Evolutionary conservation across 2,329 filamentous ascomycete genomes (phyloP).

Genomic region (Pseudogymnoascus verrucosus): DNA sequence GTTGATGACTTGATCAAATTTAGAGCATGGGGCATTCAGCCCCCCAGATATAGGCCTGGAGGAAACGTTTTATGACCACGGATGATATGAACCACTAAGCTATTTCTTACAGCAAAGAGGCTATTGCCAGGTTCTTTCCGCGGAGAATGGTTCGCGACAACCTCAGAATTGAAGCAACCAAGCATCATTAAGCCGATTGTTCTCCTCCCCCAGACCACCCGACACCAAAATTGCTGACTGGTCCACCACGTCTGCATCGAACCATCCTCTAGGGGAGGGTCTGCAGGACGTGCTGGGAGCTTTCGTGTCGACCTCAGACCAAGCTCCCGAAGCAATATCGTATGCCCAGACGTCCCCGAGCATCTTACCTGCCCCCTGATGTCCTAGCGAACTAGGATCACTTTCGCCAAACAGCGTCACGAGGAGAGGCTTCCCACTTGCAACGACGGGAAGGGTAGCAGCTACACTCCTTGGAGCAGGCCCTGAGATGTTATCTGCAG

Average conservation of each 20-base stretch:
- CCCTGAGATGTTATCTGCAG: slow-evolving; percentile 24
- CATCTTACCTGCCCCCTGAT: slow-evolving; percentile 35
- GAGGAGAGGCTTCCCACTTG: slow-evolving; percentile 22
- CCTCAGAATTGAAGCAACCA: slow-evolving; percentile 27
- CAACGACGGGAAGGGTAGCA: slow-evolving; percentile 21
- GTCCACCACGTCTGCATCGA: slow-evolving; percentile 29
- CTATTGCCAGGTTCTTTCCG: too few relatives aligned
- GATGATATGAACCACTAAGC: too few relatives aligned
- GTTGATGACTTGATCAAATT: too few relatives aligned
- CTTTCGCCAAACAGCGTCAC: slow-evolving; percentile 35
- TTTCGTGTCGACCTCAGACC: slow-evolving; percentile 23
- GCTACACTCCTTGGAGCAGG: slow-evolving; percentile 29
- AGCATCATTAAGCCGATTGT: slow-evolving; percentile 32
- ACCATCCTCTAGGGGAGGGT: slow-evolving; percentile 33
- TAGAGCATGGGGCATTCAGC: too few relatives aligned
- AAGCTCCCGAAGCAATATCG: slow-evolving; percentile 26
- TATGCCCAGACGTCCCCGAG: slow-evolving; percentile 35
- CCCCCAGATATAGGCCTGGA: too few relatives aligned
- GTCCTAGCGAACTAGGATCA: slow-evolving; percentile 32
- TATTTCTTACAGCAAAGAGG: too few relatives aligned
- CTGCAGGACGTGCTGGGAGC: slow-evolving; percentile 11
- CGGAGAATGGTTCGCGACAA: too few relatives aligned
- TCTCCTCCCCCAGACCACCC: slow-evolving; percentile 33
- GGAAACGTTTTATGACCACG: too few relatives aligned
- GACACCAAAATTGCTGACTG: slow-evolving; percentile 28